Evolutionary conservation across 306 rosid species (phyloP), one percentile per base, ranked within the genome.

Genomic region (Neltuma alba): DNA sequence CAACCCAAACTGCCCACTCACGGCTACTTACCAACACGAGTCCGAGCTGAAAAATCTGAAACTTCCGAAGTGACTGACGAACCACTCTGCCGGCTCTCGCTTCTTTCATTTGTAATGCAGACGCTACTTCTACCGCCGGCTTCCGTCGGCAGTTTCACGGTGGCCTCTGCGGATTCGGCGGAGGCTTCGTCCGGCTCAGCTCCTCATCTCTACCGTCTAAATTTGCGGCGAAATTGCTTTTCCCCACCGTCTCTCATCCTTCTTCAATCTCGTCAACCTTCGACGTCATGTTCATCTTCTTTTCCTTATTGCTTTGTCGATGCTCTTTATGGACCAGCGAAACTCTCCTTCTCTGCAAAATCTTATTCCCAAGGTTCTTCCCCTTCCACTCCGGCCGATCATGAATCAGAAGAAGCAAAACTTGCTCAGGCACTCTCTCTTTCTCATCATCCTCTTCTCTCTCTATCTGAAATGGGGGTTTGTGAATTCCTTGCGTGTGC

Each of bases 381-480:
- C 28, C 10, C 86, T 54, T 81, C 44, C 79, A 41, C 82, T 68
- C 36, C 94, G 55, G 73, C 89, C n/a, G 83, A 82, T 58, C 89
- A 79, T 15, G 98, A 91, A 52, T 47, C 89, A 23, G 99, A 96
- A 28, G 89, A 89, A 77, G 93, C 88, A 38, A 91, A 96, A 82
- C 91, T 96, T 69, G 89, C 92, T 40, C 98, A 90, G 98, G 98
- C 90, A 79, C 64, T 40, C 47, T 66, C 55, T 68, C 40, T 37
- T 28, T 64, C 47, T 6, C 36, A 7, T 42, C 16, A 20, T 15
- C 13, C 48, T 61, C 18, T 25, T 27, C 60, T n/a, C 63, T 41
- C 78, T 77, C 10, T 34, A 28, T 15, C 52, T 57, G 12, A 4
- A 54, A 55, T 50, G 38, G 13, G 34, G 31, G 28, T 41, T 71